phyloP scores from a whole-genome alignment of 1,284 basidiomycete genomes.

The Anthracocystis setariae region DNA sequence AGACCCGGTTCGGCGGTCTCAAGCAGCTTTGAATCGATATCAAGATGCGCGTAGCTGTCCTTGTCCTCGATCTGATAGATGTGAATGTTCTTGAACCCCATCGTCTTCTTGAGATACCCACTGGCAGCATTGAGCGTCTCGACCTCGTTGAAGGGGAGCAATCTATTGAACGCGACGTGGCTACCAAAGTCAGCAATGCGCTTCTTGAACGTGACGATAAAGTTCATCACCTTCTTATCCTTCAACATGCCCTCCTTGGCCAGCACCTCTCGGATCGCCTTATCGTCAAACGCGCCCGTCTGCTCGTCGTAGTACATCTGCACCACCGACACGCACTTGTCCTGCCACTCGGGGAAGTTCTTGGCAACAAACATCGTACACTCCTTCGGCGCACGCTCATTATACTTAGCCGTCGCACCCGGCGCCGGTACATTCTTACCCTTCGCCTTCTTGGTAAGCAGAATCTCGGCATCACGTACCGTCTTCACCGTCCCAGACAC shows the following conservation, averaged over 20 bases:
- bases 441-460: slow-evolving; percentile 56
- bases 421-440: slow-evolving; percentile 44
- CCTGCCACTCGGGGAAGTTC: slow-evolving; percentile 93
- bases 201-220: slow-evolving; percentile 92
- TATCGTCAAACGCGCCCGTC: slow-evolving; percentile 82
- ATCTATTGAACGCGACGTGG: slow-evolving; percentile 83
- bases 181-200: slow-evolving; percentile 83
- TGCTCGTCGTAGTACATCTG: slow-evolving; percentile 76
- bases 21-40: slow-evolving; percentile 77
- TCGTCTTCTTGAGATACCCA: slow-evolving; percentile 81
- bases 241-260: slow-evolving; percentile 84
- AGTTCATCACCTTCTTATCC: slow-evolving; percentile 96
- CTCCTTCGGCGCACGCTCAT: slow-evolving; percentile 73
- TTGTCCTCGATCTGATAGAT: slow-evolving; percentile 80
- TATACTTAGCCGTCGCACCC: slow-evolving; percentile 49
- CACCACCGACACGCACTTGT: slow-evolving; percentile 80
- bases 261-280: slow-evolving; percentile 78
- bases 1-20: slow-evolving; percentile 86
- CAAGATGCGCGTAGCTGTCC: slow-evolving; percentile 71
- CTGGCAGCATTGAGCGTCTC: slow-evolving; percentile 73
- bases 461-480: slow-evolving; percentile 85
- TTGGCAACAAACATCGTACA: slow-evolving; percentile 90
- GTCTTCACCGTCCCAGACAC: slow-evolving; percentile 86
- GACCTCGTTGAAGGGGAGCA: slow-evolving; percentile 85
- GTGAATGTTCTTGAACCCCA: slow-evolving; percentile 79